phyloP scores from a whole-genome alignment of 2,329 filamentous ascomycete species.

The Fusarium sp. region DNA sequence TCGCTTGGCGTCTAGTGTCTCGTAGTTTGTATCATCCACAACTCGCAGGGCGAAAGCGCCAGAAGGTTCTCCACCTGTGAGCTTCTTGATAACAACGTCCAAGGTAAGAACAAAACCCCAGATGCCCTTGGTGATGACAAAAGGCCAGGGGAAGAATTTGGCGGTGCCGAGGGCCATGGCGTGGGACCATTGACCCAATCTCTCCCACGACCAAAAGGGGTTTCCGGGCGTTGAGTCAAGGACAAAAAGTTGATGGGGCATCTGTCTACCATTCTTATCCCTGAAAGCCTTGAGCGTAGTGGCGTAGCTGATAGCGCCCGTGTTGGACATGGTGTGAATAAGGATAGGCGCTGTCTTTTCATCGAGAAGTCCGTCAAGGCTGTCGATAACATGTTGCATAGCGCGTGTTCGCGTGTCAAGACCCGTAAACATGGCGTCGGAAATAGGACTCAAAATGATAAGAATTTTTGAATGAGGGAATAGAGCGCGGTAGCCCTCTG shows the following conservation, averaged over 20 bases:
- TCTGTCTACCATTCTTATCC: conserved; percentile 49
- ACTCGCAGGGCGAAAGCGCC: conserved; percentile 54
- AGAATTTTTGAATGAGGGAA: conserved; percentile 64
- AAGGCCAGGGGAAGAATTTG: conserved; percentile 61
- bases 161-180: conserved; percentile 65
- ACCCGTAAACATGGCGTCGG: conserved; percentile 58
- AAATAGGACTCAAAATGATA: conserved; percentile 62
- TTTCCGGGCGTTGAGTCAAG: conserved; percentile 67
- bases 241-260: conserved; percentile 62
- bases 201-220: conserved; percentile 54
- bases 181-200: conserved; percentile 63
- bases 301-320: conserved; percentile 65
- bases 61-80: conserved; percentile 55
- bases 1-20: conserved; percentile 55
- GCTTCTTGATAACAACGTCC: conserved; percentile 50
- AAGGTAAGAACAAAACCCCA: conserved; percentile 58
- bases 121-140: conserved; percentile 59
- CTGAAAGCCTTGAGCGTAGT: conserved; percentile 61
- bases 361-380: conserved; percentile 26
- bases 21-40: conserved; percentile 53
- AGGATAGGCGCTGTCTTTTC: conserved; percentile 53
- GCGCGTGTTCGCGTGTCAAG: conserved; percentile 57
- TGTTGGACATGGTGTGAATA: conserved; percentile 69
- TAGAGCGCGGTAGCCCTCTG: conserved; percentile 62
- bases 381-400: conserved; percentile 60